Conservation (phyloP, 2,329 filamentous ascomycete species). For the Beauveria varroae region DNA sequence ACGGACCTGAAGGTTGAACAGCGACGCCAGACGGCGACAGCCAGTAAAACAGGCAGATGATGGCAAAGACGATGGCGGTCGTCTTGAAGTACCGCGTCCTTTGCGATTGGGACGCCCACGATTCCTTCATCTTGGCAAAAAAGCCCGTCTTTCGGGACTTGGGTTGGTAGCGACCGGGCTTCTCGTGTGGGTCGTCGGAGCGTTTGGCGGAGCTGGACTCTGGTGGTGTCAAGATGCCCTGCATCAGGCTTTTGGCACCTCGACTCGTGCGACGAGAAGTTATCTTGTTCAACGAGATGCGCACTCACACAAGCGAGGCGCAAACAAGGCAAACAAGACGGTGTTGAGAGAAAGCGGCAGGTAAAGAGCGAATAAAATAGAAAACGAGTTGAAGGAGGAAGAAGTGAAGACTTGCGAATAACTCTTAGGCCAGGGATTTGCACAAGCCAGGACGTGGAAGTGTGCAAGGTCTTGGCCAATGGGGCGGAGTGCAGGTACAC, state of each 20-base stretch:
- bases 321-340: slow-evolving; percentile 8
- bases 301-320: slow-evolving; percentile 12
- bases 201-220: slow-evolving; percentile 30
- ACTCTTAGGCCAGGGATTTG: background rate
- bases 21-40: slow-evolving; percentile 52
- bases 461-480: background rate
- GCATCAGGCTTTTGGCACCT: slow-evolving; percentile 11
- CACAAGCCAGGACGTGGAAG: background rate
- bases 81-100: slow-evolving; percentile 60
- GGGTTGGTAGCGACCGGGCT: slow-evolving; percentile 51
- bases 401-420: background rate
- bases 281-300: slow-evolving; percentile 10
- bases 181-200: slow-evolving; percentile 56
- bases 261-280: slow-evolving; percentile 9
- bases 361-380: background rate
- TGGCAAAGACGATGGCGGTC: slow-evolving; percentile 50
- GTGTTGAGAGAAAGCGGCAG: background rate
- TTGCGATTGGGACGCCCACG: slow-evolving; percentile 57
- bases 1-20: slow-evolving; percentile 24
- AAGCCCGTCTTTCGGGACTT: slow-evolving; percentile 38
- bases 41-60: slow-evolving; percentile 57
- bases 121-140: slow-evolving; percentile 48
- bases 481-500: background rate
- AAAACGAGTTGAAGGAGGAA: background rate
- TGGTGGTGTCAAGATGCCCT: slow-evolving; percentile 8